Evolutionary conservation across 331 rosid species (phyloP), one percentile per base, ranked within the genome.

Genomic region (Acacia concinna): DNA sequence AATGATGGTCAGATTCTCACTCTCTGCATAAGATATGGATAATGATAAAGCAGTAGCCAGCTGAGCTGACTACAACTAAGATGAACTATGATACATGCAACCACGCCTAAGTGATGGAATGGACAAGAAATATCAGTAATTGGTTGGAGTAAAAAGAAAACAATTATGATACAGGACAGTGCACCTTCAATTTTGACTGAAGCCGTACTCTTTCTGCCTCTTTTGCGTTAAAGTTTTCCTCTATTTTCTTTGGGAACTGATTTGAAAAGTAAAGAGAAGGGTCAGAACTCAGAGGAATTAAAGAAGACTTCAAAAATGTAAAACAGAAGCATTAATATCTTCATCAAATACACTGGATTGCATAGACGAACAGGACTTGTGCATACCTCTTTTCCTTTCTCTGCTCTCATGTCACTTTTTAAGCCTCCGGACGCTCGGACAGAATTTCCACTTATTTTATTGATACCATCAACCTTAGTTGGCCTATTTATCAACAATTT

Each of bases 171-270:
- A 28, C 49, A 72, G 73, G 51, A 64, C 41, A 72, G 52, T 59
- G 68, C 73, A 88, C 91, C 95, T 87, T 87, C 59, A 84, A 82
- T 78, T 84, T 90, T 32, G 73, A 78, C 76, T 87, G 92, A 76
- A 64, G 71, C 37, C 10, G 17, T 20, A 67, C 44, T 75, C 80
- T 85, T 66, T 73, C 86, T 14, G 72, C 78, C 82, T 76, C 84
- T 78, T 74, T 68, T 13, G 78, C 81, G 68, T 71, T 71, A 10
- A 73, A 37, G 71, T 89, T 87, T 73, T 65, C 87, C 57, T 83
- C 89, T 65, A 75, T 31, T 83, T 84, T 87, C 72, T 79, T 79
- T 62, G 78, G 66, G 68, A 79, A 63, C 91, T 87, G 73, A 80
- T 27, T 3, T 31, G 75, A 77, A 64, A 60, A 40, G 4, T 67